Conservation (phyloP, 495 filamentous ascomycete genomes). For the Aspergillus mulundensis region DNA sequence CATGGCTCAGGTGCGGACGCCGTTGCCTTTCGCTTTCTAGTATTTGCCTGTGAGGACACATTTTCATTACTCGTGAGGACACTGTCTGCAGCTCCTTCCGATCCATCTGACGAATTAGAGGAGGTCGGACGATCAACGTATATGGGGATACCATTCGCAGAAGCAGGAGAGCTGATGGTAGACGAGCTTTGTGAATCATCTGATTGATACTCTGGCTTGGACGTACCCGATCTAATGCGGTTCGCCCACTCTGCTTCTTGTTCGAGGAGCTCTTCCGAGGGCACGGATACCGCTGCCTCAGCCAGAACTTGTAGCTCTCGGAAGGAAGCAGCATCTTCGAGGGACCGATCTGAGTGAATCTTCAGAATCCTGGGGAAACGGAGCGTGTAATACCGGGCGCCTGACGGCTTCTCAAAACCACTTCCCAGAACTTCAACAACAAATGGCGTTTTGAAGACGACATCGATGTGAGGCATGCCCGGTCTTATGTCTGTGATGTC, state of each 20-base stretch:
- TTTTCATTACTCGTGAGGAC: slow-evolving; percentile 27
- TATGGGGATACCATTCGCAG: slow-evolving; percentile 13
- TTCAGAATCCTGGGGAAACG: slow-evolving; percentile 62
- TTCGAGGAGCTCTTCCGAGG: slow-evolving; percentile 39
- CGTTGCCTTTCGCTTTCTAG: slow-evolving; percentile 1
- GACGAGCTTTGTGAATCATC: slow-evolving; percentile 26
- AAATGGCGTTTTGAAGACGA: slow-evolving; percentile 58
- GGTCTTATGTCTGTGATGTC: slow-evolving; percentile 29
- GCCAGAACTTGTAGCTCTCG: slow-evolving; percentile 55
- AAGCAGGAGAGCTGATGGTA: slow-evolving; percentile 14
- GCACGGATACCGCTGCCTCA: slow-evolving; percentile 38
- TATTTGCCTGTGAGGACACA: slow-evolving; percentile 16
- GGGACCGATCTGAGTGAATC: slow-evolving; percentile 55
- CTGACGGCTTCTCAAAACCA: slow-evolving; percentile 59
- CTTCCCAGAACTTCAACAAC: slow-evolving; percentile 61
- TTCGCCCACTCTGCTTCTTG: slow-evolving; percentile 53
- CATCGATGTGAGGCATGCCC: slow-evolving; percentile 32
- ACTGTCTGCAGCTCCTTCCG: neutral
- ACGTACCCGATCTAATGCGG: slow-evolving; percentile 47
- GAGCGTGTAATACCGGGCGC: slow-evolving; percentile 54
- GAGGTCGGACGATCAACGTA: slow-evolving; percentile 20
- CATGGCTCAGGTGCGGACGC: neutral
- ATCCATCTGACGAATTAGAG: neutral
- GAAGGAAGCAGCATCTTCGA: slow-evolving; percentile 52
- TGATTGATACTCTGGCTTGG: slow-evolving; percentile 23